Conservation (phyloP, 2,329 filamentous ascomycete genomes). For the Hymenoscyphus linearis region DNA sequence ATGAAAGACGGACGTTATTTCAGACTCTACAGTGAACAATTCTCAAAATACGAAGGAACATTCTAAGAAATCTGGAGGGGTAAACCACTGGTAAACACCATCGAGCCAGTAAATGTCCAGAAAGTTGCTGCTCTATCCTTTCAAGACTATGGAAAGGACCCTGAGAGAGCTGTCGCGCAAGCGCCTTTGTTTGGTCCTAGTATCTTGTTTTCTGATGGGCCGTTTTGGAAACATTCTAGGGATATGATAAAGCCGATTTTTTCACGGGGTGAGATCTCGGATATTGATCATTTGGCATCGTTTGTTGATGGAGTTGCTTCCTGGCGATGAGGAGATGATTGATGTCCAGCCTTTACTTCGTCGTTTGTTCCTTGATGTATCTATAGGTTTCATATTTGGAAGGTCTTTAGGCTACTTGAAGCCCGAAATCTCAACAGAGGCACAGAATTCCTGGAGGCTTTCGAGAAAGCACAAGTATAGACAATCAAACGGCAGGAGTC, state of each 20-base stretch:
- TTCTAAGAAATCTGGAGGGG: not conserved
- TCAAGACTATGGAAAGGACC: not conserved
- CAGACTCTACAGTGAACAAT: not conserved
- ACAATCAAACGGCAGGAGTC: not conserved
- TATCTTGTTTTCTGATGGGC: constrained; percentile 1
- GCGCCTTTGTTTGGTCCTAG: not conserved
- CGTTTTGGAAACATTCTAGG: not conserved
- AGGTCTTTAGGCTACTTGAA: not conserved
- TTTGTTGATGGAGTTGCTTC: not conserved
- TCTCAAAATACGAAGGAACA: not conserved
- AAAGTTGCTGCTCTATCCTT: not conserved
- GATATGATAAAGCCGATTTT: not conserved
- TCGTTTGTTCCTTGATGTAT: constrained; percentile 2
- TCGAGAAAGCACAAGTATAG: not conserved
- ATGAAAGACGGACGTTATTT: not conserved
- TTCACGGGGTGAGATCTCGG: not conserved
- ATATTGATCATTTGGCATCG: constrained; percentile 2
- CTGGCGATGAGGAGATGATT: not conserved
- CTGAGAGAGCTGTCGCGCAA: not conserved
- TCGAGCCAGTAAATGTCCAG: not conserved
- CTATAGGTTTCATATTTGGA: constrained; percentile 6
- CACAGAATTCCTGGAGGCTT: constrained; percentile 2
- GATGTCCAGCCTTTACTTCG: not conserved
- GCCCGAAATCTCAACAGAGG: not conserved
- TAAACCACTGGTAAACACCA: constrained; percentile 1